phyloP scores from a whole-genome alignment of 2,329 filamentous ascomycete genomes.

The Karstenula rhodostoma region DNA sequence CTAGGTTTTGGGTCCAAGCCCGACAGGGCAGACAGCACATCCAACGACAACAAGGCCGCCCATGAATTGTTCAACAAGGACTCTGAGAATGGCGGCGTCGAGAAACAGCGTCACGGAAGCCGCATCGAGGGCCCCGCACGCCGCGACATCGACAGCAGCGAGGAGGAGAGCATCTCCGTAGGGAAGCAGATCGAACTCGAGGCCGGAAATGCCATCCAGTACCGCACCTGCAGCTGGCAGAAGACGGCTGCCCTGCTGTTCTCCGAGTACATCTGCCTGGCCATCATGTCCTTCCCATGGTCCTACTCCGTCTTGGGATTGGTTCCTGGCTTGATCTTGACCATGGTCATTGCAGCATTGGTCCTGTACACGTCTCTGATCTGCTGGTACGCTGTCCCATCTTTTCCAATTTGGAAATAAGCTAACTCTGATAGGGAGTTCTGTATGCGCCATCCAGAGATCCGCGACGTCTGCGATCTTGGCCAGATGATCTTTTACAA shows the following conservation, averaged over 20 bases:
- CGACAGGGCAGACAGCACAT: conserved; percentile 21
- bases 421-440: conserved; percentile 72
- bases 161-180: conserved; percentile 55
- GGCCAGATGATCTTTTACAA: conserved; percentile 95
- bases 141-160: conserved; percentile 44
- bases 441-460: conserved; percentile 87
- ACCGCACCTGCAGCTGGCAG: conserved; percentile 92
- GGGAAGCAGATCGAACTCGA: conserved; percentile 79
- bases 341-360: conserved; percentile 75
- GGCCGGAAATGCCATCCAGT: conserved; percentile 81
- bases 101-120: conserved; percentile 47
- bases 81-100: conserved; percentile 36
- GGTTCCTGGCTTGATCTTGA: conserved; percentile 85
- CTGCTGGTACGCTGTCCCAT: conserved; percentile 60
- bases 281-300: conserved; percentile 95
- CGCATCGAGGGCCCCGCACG: conserved; percentile 49
- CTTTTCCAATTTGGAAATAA: not conserved
- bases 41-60: conserved; percentile 26
- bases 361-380: conserved; percentile 84
- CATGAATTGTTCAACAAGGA: conserved; percentile 28
- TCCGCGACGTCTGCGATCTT: conserved; percentile 92
- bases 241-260: conserved; percentile 93
- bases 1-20: conserved; percentile 47
- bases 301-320: conserved; percentile 89
- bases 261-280: conserved; percentile 92